These are phyloP conservation scores for Mycosphaerella arachidis DNA, from an alignment of 2,329 filamentous ascomycete species.

Conservation along the genomic window DNA sequence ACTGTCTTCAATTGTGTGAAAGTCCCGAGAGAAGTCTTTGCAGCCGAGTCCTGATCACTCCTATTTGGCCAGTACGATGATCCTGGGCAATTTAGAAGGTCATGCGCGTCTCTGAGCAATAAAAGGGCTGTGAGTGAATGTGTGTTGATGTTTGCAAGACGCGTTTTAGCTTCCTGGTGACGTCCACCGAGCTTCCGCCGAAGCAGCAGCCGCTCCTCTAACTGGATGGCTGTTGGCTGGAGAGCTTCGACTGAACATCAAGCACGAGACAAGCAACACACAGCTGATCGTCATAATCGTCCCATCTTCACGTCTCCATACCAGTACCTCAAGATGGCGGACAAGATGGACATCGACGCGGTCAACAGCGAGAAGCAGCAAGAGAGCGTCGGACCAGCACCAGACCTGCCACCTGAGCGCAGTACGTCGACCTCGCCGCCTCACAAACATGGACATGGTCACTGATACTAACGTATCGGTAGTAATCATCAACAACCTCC, in stretches of 20 bases:
- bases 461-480: constrained; percentile 19
- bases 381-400: constrained; percentile 37
- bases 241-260: constrained; percentile 14
- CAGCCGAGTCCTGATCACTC: too few relatives aligned
- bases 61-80: too few relatives aligned
- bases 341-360: constrained; percentile 45
- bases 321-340: constrained; percentile 39
- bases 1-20: too few relatives aligned
- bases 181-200: not conserved
- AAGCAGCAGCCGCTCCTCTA: not conserved
- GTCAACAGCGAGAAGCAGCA: constrained; percentile 38
- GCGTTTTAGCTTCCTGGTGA: constrained; percentile 1
- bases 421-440: constrained; percentile 27
- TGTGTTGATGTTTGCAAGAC: constrained; percentile 1
- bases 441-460: constrained; percentile 9
- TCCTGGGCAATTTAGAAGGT: too few relatives aligned
- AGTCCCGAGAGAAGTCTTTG: too few relatives aligned
- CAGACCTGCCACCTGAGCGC: constrained; percentile 30
- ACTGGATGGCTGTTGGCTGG: not conserved
- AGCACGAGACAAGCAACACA: constrained; percentile 14
- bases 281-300: not conserved
- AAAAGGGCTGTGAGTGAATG: too few relatives aligned
- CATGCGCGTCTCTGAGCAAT: too few relatives aligned
- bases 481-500: constrained; percentile 97
- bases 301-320: constrained; percentile 9